These are phyloP conservation scores for Apiotrichum sp. DNA, from an alignment of 1,284 basidiomycete species.

Conservation along the genomic window DNA sequence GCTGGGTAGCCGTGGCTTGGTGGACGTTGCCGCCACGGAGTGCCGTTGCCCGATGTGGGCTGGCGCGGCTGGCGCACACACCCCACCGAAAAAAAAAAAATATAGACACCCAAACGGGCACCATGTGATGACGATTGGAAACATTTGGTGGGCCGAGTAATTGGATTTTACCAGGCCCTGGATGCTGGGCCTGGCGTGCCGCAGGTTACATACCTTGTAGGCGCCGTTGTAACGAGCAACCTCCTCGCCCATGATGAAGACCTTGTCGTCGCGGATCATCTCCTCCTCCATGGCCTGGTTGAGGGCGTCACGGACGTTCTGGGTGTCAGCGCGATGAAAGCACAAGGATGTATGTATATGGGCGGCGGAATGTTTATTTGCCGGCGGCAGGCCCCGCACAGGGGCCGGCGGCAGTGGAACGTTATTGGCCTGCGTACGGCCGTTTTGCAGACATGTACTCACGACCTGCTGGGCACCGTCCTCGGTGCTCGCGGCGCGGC, in stretches of 20 bases:
- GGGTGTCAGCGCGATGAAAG: slow-evolving; percentile 33
- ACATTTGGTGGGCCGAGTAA: too few species aligned
- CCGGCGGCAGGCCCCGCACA: slow-evolving; percentile 6
- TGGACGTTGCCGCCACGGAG: too few species aligned
- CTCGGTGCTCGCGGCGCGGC: slow-evolving; percentile 34
- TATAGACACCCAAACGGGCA: background rate
- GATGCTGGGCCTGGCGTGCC: too few species aligned
- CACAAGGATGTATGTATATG: background rate
- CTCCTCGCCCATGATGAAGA: slow-evolving; percentile 96
- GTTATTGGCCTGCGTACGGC: too few species aligned
- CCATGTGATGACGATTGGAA: background rate
- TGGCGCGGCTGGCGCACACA: too few species aligned
- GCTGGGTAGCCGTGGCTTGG: background rate
- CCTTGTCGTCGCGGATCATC: slow-evolving; percentile 91
- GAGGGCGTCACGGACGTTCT: slow-evolving; percentile 97
- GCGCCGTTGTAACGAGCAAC: slow-evolving; percentile 99
- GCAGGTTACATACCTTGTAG: slow-evolving; percentile 68
- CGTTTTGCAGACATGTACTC: slow-evolving; percentile 10
- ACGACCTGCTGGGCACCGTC: slow-evolving; percentile 41
- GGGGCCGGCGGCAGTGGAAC: slow-evolving; percentile 10
- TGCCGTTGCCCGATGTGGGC: too few species aligned
- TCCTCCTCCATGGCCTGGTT: slow-evolving; percentile 99
- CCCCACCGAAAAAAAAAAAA: background rate
- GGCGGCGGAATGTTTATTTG: background rate
- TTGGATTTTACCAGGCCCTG: too few species aligned